phyloP scores from a whole-genome alignment of 805 yeast genomes.

The Saturnispora ahearnii region DNA sequence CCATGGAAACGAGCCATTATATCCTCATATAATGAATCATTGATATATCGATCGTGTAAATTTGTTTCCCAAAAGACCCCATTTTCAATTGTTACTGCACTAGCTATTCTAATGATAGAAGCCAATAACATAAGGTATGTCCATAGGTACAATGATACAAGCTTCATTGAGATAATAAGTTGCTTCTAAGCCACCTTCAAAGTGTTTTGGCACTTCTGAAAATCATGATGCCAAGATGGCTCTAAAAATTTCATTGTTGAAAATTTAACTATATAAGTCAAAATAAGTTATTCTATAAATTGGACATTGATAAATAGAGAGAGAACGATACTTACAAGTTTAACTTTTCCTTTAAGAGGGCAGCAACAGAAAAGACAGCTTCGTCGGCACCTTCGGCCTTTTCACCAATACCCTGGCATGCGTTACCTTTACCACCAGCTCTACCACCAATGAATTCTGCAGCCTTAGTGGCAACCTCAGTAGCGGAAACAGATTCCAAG shows the following conservation, averaged over 20 bases:
- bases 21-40: neutral
- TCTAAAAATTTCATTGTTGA: neutral
- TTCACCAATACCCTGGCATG: slow-evolving; percentile 95
- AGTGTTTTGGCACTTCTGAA: too few species aligned
- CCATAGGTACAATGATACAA: too few species aligned
- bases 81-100: neutral
- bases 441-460: slow-evolving; percentile 81
- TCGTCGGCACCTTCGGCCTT: slow-evolving; percentile 56
- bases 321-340: neutral
- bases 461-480: slow-evolving; percentile 65
- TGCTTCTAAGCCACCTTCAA: too few species aligned
- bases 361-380: slow-evolving; percentile 50
- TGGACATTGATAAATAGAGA: neutral
- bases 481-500: slow-evolving; percentile 56
- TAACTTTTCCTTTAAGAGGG: slow-evolving; percentile 6
- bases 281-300: neutral
- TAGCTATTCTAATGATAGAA: too few species aligned
- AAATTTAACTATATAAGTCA: neutral
- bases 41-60: neutral
- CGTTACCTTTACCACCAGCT: slow-evolving; percentile 97
- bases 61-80: neutral
- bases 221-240: neutral
- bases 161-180: too few species aligned
- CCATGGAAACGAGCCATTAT: slow-evolving; percentile 1
- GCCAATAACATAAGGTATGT: too few species aligned